Conservation (phyloP, 768 basidiomycete genomes). For the Cantharellus cinnabarinus region DNA sequence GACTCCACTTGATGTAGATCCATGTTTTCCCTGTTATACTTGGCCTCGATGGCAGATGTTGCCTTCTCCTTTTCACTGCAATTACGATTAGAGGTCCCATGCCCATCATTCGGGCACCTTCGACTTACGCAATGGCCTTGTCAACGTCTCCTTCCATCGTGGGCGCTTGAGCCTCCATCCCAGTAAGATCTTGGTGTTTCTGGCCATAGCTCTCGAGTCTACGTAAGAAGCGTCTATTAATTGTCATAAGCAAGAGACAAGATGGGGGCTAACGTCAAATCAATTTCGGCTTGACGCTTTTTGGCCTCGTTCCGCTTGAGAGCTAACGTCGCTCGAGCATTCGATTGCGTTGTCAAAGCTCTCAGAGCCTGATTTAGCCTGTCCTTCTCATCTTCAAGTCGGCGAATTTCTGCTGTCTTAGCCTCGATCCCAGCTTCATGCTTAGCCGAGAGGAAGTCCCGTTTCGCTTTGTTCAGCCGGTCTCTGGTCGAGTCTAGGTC, state of each 20-base stretch:
- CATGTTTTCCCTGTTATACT: slow-evolving; percentile 24
- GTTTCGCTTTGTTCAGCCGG: slow-evolving; percentile 37
- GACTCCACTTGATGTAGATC: slow-evolving; percentile 44
- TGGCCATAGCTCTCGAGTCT: slow-evolving; percentile 44
- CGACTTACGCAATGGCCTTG: slow-evolving; percentile 32
- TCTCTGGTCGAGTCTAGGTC: slow-evolving; percentile 53
- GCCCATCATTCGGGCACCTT: background rate
- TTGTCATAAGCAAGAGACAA: background rate
- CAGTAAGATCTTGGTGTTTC: slow-evolving; percentile 48
- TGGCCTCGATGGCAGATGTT: slow-evolving; percentile 1
- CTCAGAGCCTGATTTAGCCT: slow-evolving; percentile 48
- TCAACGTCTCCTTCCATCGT: slow-evolving; percentile 61
- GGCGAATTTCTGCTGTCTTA: slow-evolving; percentile 30
- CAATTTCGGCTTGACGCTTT: slow-evolving; percentile 42
- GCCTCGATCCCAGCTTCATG: slow-evolving; percentile 45
- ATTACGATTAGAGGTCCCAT: background rate
- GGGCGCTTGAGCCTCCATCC: slow-evolving; percentile 33
- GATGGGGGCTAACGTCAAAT: slow-evolving; percentile 34
- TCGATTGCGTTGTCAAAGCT: slow-evolving; percentile 54
- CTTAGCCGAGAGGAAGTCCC: slow-evolving; percentile 35
- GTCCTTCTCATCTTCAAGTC: slow-evolving; percentile 50
- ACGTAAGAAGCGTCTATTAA: background rate
- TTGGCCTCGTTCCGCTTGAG: slow-evolving; percentile 49
- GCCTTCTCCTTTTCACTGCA: slow-evolving; percentile 43
- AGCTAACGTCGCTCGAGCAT: slow-evolving; percentile 57